Evolutionary conservation across 441 rosid species (phyloP), one percentile per base, ranked within the genome.

Genomic region (Breynia disticha): DNA sequence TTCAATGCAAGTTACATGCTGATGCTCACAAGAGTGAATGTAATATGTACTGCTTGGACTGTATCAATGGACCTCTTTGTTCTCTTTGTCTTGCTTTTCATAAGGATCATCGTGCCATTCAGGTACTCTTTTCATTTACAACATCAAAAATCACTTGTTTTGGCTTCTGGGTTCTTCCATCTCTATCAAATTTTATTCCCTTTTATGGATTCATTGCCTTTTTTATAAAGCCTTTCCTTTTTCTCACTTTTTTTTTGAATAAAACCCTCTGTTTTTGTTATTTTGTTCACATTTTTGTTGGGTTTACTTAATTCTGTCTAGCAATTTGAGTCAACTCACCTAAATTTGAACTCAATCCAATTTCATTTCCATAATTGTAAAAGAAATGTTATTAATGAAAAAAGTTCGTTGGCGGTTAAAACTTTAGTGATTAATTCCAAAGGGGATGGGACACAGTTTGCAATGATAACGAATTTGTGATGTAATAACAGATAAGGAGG

Each of bases 1-100:
- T 71, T 73, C 96, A 86, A 50, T 91, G 98, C 72, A 82, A 84
- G 76, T 57, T 48, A 19, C 97, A 91, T 68, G 85, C 74, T 24
- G 91, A 90, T 68, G 86, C 95, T 28, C 91, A 91, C 55, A 91
- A 87, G 81, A 85, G 82, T 69, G 98, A 90, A 75, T 87, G 98
- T 65, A 90, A 90, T 61, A 87, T 83, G 96, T 90, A 76, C 47
- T 90, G 98, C 59, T 66, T 90, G 71, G 96, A 85, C 68, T 90
- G 98, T 21, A 79, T 79, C 67, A 67, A 77, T 55, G 96, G 96
- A 0, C 71, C 95, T 0, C 84, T 87, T 53, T 90, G 98, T 60
- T 85, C 95, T 68, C 69, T 82, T 17, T 90, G 98, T 63, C 83
- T 87, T 10, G 62, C 77, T 37, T 63, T 74, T 63, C 98, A 90